These are phyloP conservation scores for Penicillium cosmopolitanum DNA, from an alignment of 495 filamentous ascomycete species.

Conservation along the genomic window DNA sequence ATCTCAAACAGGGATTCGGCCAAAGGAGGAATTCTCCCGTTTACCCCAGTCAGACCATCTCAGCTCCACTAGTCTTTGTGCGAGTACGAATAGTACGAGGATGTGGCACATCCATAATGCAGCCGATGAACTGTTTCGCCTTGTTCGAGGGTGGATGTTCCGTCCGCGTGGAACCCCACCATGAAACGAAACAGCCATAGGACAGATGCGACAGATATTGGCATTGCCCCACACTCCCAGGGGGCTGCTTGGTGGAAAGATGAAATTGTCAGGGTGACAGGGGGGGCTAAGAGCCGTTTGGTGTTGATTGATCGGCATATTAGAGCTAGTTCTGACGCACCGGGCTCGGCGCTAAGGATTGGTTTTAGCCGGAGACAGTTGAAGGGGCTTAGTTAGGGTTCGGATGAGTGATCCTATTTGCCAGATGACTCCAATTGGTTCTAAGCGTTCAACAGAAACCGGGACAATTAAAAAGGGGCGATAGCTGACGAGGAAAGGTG, in stretches of 20 bases:
- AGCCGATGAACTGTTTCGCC: conserved; percentile 3
- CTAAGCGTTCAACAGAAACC: no score
- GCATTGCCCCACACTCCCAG: background rate
- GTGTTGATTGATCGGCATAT: conserved; percentile 19
- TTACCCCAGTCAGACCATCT: conserved; percentile 6
- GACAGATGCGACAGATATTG: background rate
- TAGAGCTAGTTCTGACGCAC: conserved; percentile 2
- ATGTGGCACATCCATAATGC: no score
- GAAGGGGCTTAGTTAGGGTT: background rate
- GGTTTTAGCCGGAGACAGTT: background rate
- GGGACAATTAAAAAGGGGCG: background rate
- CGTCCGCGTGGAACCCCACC: background rate
- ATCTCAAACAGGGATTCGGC: background rate
- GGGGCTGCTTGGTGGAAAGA: background rate
- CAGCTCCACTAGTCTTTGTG: background rate
- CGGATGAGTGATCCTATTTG: background rate
- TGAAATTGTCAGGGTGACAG: conserved; percentile 21
- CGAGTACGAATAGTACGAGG: background rate
- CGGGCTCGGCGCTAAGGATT: conserved; percentile 1
- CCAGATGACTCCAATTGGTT: no score
- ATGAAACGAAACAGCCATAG: background rate
- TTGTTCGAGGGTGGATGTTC: background rate
- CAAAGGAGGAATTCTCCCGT: background rate
- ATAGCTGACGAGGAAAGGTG: background rate
- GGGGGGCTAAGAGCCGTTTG: conserved; percentile 14